Evolutionary conservation across 352 stramenopile species (phyloP).

Genomic region (Phytophthora cryptogea): DNA sequence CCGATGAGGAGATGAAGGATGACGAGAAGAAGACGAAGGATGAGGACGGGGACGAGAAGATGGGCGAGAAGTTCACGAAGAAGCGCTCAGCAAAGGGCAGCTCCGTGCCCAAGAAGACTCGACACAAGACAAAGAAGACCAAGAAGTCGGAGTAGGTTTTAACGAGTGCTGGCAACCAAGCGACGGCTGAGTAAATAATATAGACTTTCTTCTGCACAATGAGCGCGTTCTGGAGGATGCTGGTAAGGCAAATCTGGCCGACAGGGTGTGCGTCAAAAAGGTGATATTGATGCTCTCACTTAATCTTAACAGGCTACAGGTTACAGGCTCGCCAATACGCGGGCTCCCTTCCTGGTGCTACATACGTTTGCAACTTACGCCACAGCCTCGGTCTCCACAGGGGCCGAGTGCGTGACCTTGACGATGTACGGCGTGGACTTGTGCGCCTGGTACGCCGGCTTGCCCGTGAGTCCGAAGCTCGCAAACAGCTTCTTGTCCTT

Average conservation of each 20-base stretch:
- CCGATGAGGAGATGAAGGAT: constrained; percentile 1
- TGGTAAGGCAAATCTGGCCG: not conserved
- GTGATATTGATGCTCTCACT: constrained; percentile 33
- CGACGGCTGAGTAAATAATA: constrained; percentile 28
- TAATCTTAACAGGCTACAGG: constrained; percentile 31
- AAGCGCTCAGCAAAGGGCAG: constrained; percentile 43
- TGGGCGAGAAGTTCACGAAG: constrained; percentile 46
- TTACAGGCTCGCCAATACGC: constrained; percentile 29
- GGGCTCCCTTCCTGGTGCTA: constrained; percentile 17
- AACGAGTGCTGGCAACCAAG: not conserved
- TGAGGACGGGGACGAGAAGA: constrained; percentile 40
- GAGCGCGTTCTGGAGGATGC: too few species aligned
- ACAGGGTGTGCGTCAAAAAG: constrained; percentile 20
- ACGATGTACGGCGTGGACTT: constrained; percentile 83
- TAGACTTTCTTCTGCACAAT: constrained; percentile 23
- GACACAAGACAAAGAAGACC: constrained; percentile 32
- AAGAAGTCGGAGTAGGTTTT: constrained; percentile 28
- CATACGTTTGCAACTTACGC: constrained; percentile 28
- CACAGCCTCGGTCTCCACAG: constrained; percentile 39
- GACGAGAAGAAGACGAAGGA: constrained; percentile 37
- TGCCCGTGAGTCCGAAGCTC: constrained; percentile 95
- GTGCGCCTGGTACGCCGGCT: constrained; percentile 93
- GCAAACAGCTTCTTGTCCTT: constrained; percentile 94
- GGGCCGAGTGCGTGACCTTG: constrained; percentile 75
- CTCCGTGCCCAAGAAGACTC: constrained; percentile 33